These are phyloP conservation scores for Microbotryum violaceum DNA, from an alignment of 1,284 basidiomycete species.

Conservation along the genomic window DNA sequence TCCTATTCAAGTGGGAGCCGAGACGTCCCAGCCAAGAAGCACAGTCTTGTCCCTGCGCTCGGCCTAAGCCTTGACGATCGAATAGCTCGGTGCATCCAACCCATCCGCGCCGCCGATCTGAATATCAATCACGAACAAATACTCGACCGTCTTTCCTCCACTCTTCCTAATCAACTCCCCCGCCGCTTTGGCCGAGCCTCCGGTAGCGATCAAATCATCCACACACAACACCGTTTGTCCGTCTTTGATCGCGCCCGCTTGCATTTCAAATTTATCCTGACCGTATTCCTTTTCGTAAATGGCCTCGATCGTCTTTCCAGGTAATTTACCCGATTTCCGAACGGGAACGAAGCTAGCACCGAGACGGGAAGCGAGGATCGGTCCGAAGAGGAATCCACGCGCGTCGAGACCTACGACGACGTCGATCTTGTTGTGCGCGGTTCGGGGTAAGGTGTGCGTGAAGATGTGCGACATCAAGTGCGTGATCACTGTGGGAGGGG, in stretches of 20 bases:
- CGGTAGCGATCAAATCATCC: constrained; percentile 96
- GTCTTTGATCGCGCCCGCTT: constrained; percentile 69
- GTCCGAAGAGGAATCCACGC: constrained; percentile 90
- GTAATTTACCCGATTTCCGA: constrained; percentile 88
- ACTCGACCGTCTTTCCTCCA: not conserved
- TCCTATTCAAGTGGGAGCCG: too few relatives aligned
- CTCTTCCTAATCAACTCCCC: constrained; percentile 67
- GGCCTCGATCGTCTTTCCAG: constrained; percentile 69
- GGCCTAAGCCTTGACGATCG: constrained; percentile 1
- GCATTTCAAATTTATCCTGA: constrained; percentile 61
- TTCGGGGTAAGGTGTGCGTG: constrained; percentile 58
- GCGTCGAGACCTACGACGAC: constrained; percentile 94
- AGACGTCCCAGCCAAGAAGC: too few relatives aligned
- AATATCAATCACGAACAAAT: constrained; percentile 6
- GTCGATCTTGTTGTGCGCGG: constrained; percentile 63
- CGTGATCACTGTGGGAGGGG: constrained; percentile 62
- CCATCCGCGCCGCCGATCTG: not conserved
- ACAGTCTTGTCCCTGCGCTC: too few relatives aligned
- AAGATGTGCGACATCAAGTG: constrained; percentile 81
- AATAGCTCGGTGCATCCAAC: constrained; percentile 3
- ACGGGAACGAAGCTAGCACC: constrained; percentile 96
- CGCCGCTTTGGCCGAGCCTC: constrained; percentile 89
- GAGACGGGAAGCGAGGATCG: constrained; percentile 72
- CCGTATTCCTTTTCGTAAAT: constrained; percentile 95
- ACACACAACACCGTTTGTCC: constrained; percentile 82